These are phyloP conservation scores for Sarocladium brachiariae DNA, from an alignment of 2,329 filamentous ascomycete species.

Conservation along the genomic window DNA sequence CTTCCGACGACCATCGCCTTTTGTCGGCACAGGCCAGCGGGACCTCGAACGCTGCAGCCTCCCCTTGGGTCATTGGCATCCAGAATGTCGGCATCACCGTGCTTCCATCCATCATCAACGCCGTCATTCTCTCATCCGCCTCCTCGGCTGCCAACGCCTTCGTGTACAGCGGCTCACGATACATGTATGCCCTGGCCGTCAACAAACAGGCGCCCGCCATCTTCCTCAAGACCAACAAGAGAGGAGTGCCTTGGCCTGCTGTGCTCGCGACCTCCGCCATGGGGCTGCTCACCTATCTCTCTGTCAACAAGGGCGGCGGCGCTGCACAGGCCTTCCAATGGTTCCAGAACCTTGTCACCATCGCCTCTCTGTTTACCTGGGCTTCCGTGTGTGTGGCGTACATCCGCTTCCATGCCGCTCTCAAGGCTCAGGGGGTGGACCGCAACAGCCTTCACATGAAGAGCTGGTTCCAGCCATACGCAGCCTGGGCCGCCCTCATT, in stretches of 20 bases:
- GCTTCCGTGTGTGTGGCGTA: conserved; percentile 13
- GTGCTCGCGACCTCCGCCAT: conserved; percentile 26
- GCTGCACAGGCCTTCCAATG: conserved; percentile 54
- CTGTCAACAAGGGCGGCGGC: conserved; percentile 46
- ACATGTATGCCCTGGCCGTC: conserved; percentile 50
- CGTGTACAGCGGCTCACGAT: conserved; percentile 47
- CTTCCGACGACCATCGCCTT: conserved; percentile 24
- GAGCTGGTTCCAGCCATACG: conserved; percentile 45
- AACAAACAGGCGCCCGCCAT: conserved; percentile 42
- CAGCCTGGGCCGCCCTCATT: conserved; percentile 45
- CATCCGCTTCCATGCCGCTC: conserved; percentile 13
- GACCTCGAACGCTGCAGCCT: conserved; percentile 24
- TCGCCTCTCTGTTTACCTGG: conserved; percentile 15
- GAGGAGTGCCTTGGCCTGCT: conserved; percentile 18
- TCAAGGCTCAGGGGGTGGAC: conserved; percentile 8
- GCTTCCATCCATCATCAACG: conserved; percentile 61
- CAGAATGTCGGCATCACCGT: conserved; percentile 52
- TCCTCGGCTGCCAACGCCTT: conserved; percentile 53
- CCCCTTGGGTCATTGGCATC: conserved; percentile 61
- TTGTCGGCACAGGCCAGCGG: too few species aligned
- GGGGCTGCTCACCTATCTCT: conserved; percentile 52
- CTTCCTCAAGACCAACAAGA: conserved; percentile 16
- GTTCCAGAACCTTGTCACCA: conserved; percentile 36
- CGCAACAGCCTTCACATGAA: conserved; percentile 9
- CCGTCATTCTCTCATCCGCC: conserved; percentile 34